Conservation (phyloP, 2,329 filamentous ascomycete genomes). For the Paecilomyces sp. region DNA sequence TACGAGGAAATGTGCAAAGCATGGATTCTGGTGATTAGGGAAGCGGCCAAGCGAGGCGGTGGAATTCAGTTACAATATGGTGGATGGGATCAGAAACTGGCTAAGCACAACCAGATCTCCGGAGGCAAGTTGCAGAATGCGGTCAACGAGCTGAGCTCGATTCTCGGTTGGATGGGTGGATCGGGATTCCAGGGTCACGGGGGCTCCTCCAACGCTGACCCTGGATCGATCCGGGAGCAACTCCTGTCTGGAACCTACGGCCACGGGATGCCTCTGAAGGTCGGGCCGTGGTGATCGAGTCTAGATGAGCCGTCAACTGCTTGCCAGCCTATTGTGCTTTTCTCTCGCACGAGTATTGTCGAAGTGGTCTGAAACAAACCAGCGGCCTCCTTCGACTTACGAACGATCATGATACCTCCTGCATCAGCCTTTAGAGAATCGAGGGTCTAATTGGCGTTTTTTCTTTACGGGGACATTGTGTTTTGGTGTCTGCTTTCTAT, state of each 20-base stretch:
- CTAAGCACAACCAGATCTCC: slow-evolving; percentile 81
- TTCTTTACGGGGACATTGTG: not conserved
- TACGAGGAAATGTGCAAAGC: slow-evolving; percentile 95
- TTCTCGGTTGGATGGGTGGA: slow-evolving; percentile 70
- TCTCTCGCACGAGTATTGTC: slow-evolving; percentile 1
- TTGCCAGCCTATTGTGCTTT: not conserved
- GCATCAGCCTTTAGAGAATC: slow-evolving; percentile 34
- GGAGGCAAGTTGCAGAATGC: slow-evolving; percentile 74
- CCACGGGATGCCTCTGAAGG: slow-evolving; percentile 46
- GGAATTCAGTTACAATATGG: slow-evolving; percentile 85
- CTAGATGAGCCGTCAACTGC: not conserved
- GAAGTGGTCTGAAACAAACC: slow-evolving; percentile 6
- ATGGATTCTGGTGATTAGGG: slow-evolving; percentile 84
- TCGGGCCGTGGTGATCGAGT: slow-evolving; percentile 46
- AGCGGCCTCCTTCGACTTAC: slow-evolving; percentile 21
- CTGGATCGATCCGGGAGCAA: slow-evolving; percentile 48
- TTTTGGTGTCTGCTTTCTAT: not conserved
- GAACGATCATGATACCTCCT: slow-evolving; percentile 40
- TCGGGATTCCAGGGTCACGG: slow-evolving; percentile 19
- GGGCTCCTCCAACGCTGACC: slow-evolving; percentile 29
- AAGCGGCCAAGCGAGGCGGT: slow-evolving; percentile 83
- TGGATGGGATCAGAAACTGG: slow-evolving; percentile 83
- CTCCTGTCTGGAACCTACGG: slow-evolving; percentile 52
- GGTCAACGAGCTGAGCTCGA: slow-evolving; percentile 66
- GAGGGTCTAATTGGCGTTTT: slow-evolving; percentile 32